phyloP scores from a whole-genome alignment of 2,329 filamentous ascomycete genomes.

The Mollisiaceae sp. region DNA sequence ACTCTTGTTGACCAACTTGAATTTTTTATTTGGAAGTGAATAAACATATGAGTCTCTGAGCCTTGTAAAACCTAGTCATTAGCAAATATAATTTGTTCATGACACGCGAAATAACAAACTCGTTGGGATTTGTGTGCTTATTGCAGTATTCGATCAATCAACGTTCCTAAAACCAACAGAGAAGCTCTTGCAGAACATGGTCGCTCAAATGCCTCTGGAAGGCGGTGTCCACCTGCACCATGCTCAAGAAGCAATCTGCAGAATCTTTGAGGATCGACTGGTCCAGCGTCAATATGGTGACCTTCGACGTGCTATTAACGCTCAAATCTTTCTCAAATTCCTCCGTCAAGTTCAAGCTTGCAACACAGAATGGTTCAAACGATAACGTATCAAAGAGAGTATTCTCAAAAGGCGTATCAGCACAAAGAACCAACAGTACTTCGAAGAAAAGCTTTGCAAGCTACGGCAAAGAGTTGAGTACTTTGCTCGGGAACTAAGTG shows the following conservation, averaged over 20 bases:
- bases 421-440: neutral
- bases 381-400: neutral
- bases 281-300: neutral
- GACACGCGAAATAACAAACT: neutral
- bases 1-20: too few species aligned
- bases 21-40: too few species aligned
- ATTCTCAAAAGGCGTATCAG: neutral
- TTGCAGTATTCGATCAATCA: neutral
- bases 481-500: neutral
- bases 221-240: neutral
- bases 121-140: neutral
- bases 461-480: neutral
- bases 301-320: neutral
- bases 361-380: neutral
- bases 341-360: neutral
- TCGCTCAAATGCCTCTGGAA: neutral
- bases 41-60: too few species aligned
- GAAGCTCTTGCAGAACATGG: neutral
- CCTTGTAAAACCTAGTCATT: too few species aligned
- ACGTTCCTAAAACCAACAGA: neutral
- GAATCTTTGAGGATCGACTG: neutral
- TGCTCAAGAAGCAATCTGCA: neutral
- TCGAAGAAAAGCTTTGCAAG: neutral
- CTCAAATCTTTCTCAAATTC: neutral
- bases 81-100: too few species aligned